A percentile compares a stretch with the other conserved stretches of the same genome.
phyloP scores from a whole-genome alignment of 805 yeast species.

The Saturnispora dispora region DNA sequence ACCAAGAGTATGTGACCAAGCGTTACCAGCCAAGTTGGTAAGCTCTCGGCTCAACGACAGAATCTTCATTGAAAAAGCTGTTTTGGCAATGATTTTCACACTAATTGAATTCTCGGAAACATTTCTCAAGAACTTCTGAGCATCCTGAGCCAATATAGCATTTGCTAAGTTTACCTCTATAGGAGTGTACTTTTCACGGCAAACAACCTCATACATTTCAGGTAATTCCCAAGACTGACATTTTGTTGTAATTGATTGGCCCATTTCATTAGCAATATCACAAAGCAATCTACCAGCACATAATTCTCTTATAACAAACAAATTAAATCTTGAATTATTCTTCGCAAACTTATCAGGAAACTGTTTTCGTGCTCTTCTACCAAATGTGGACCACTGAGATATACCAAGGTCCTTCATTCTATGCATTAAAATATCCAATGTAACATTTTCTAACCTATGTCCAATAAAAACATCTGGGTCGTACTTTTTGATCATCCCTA shows the following conservation, averaged over 20 bases:
- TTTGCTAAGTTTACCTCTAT: constrained; percentile 68
- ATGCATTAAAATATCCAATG: constrained; percentile 71
- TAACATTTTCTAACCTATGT: constrained; percentile 71
- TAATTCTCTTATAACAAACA: constrained; percentile 50
- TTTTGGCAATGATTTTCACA: constrained; percentile 62
- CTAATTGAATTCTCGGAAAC: constrained; percentile 58
- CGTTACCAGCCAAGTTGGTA: constrained; percentile 91
- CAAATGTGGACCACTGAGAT: constrained; percentile 72
- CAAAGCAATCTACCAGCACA: constrained; percentile 81
- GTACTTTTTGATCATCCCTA: constrained; percentile 56
- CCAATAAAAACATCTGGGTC: constrained; percentile 93
- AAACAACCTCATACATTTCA: constrained; percentile 81
- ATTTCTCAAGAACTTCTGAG: constrained; percentile 57
- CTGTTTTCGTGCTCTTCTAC: constrained; percentile 65
- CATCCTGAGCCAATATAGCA: constrained; percentile 57
- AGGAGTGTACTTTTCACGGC: constrained; percentile 52
- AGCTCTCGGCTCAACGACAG: constrained; percentile 83
- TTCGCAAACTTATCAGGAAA: constrained; percentile 74
- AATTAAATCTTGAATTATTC: constrained; percentile 39
- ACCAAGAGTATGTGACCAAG: constrained; percentile 89
- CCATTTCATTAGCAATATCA: constrained; percentile 92
- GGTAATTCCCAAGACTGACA: constrained; percentile 92
- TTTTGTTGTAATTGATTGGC: constrained; percentile 81
- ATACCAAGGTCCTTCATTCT: constrained; percentile 69
- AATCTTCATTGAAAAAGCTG: constrained; percentile 78